phyloP scores from a whole-genome alignment of 257 asterid species.

The Solanum sparsipilum region DNA sequence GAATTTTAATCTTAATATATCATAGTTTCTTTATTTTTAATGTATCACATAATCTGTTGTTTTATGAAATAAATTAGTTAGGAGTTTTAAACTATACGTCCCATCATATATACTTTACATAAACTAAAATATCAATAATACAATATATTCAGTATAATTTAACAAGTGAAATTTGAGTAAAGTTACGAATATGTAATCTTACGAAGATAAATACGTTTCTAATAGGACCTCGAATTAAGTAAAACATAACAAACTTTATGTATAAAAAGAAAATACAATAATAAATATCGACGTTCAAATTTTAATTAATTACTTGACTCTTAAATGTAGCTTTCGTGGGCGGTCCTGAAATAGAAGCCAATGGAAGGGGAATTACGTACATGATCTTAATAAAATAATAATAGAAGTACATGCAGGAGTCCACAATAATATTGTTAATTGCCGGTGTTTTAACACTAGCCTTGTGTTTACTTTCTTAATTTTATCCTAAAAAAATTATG shows the following conservation, averaged over 20 bases:
- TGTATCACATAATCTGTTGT: not conserved
- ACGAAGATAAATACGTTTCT: rapidly evolving
- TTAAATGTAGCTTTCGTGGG: not conserved
- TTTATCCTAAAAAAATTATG: not conserved
- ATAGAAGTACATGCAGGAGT: not conserved
- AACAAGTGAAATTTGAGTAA: not conserved
- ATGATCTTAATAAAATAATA: not conserved
- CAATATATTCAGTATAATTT: not conserved
- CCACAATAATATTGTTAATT: not conserved
- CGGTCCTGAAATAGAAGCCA: not conserved
- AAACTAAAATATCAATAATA: not conserved
- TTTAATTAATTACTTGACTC: not conserved
- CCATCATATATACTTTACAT: not conserved
- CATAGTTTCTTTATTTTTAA: not conserved
- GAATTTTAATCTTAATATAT: not conserved
- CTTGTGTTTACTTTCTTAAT: not conserved
- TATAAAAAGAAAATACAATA: no score
- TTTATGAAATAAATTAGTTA: not conserved
- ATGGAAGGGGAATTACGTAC: not conserved
- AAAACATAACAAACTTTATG: not conserved
- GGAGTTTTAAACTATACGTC: not conserved
- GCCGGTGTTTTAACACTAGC: not conserved
- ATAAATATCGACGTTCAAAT: not conserved
- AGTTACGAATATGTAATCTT: rapidly evolving
- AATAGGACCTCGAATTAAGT: rapidly evolving